Percentiles rank a stretch among this genome's conserved stretches.
Evolutionary conservation across 805 yeast genomes (phyloP).

Genomic region (Sugiyamaella boreocaroliniensis): DNA sequence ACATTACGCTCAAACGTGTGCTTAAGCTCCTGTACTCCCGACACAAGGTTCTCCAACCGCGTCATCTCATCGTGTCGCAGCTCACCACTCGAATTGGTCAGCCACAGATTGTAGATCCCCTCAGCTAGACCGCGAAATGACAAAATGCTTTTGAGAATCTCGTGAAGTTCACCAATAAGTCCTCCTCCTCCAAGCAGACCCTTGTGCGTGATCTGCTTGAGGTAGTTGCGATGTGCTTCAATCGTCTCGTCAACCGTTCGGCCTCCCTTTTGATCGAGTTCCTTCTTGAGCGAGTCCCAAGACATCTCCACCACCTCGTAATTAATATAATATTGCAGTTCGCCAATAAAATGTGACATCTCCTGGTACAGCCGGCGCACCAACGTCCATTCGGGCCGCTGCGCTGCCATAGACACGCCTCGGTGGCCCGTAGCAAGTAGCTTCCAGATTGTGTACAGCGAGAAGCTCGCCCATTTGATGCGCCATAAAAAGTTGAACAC

Average conservation of each 20-base stretch:
- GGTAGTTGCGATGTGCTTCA: slow-evolving; percentile 29
- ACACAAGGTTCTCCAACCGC: slow-evolving; percentile 14
- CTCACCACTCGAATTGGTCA: slow-evolving; percentile 1
- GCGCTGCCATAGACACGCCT: slow-evolving; percentile 5
- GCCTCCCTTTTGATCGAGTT: slow-evolving; percentile 17
- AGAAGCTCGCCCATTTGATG: slow-evolving; percentile 53
- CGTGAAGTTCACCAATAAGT: slow-evolving; percentile 28
- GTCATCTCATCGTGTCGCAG: slow-evolving; percentile 9
- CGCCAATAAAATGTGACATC: slow-evolving; percentile 31
- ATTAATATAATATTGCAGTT: slow-evolving; percentile 32
- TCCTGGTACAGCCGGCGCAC: slow-evolving; percentile 24
- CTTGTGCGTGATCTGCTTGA: slow-evolving; percentile 26
- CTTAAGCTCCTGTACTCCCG: slow-evolving; percentile 16
- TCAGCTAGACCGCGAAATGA: slow-evolving; percentile 22
- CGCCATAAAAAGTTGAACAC: slow-evolving; percentile 85
- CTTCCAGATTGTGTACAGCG: slow-evolving; percentile 47
- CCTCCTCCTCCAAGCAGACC: slow-evolving; percentile 30
- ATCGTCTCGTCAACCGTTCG: slow-evolving; percentile 32
- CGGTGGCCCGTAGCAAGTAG: slow-evolving; percentile 27
- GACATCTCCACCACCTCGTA: slow-evolving; percentile 34
- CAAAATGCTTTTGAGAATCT: slow-evolving; percentile 26
- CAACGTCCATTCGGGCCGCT: slow-evolving; percentile 19
- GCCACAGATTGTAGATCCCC: slow-evolving; percentile 22
- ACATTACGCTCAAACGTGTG: slow-evolving; percentile 21
- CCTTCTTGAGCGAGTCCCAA: slow-evolving; percentile 29